phyloP scores from a whole-genome alignment of 208 protist species.

The Leishmania lainsoni region DNA sequence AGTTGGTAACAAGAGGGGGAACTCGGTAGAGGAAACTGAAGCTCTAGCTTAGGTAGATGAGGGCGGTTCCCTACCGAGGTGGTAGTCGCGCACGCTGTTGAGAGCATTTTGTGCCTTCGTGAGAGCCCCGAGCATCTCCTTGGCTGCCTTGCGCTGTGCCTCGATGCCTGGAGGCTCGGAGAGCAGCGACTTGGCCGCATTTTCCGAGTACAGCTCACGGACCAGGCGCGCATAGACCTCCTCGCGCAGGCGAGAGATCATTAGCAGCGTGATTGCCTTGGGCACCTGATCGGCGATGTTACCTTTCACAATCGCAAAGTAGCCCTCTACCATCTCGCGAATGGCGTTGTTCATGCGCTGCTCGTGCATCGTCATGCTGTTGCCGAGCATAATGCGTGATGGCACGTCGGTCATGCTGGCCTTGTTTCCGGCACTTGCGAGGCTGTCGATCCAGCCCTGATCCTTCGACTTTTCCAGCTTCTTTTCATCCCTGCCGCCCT shows the following conservation, averaged over 20 bases:
- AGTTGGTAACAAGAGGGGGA: neutral
- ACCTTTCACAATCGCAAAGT: slow-evolving; percentile 92
- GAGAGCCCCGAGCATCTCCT: slow-evolving; percentile 91
- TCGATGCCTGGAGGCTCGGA: slow-evolving; percentile 90
- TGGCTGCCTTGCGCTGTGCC: slow-evolving; percentile 85
- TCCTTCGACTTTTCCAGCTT: slow-evolving; percentile 59
- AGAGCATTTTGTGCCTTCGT: slow-evolving; percentile 84
- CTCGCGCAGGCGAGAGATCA: slow-evolving; percentile 94
- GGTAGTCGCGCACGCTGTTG: slow-evolving; percentile 83
- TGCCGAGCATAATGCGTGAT: slow-evolving; percentile 76
- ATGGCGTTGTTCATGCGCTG: slow-evolving; percentile 84
- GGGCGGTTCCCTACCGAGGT: slow-evolving; percentile 32
- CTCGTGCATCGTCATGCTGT: slow-evolving; percentile 74
- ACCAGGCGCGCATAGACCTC: slow-evolving; percentile 96
- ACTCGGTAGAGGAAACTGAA: neutral
- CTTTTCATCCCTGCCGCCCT: slow-evolving; percentile 40
- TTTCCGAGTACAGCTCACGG: slow-evolving; percentile 93
- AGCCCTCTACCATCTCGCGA: slow-evolving; percentile 91
- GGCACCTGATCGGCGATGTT: slow-evolving; percentile 96
- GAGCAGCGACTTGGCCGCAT: slow-evolving; percentile 93
- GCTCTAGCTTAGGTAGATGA: neutral
- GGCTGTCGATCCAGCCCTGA: slow-evolving; percentile 45
- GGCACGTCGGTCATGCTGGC: slow-evolving; percentile 79
- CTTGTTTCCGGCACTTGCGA: slow-evolving; percentile 27
- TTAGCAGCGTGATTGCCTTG: slow-evolving; percentile 98